These are phyloP conservation scores for Niveomyces coronatus DNA, from an alignment of 2,329 filamentous ascomycete species.

Conservation along the genomic window DNA sequence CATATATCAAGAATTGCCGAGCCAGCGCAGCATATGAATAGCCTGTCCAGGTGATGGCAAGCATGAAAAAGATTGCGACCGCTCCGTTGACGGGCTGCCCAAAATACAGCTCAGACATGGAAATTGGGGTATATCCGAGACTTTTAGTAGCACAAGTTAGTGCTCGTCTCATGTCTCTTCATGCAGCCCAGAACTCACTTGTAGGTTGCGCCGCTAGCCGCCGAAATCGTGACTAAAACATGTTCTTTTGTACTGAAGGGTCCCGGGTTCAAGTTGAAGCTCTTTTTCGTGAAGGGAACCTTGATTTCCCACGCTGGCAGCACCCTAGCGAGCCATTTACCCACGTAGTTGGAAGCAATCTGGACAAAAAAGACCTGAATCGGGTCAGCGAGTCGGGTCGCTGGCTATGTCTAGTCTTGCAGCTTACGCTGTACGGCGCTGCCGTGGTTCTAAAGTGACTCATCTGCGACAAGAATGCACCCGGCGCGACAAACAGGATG, in stretches of 20 bases:
- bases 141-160: not conserved
- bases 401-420: too few relatives aligned
- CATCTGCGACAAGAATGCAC: conserved; percentile 47
- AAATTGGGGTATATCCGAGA: conserved; percentile 39
- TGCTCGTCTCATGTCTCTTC: not conserved
- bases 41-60: conserved; percentile 44
- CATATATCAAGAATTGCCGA: conserved; percentile 46
- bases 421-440: conserved; percentile 43
- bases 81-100: conserved; percentile 39
- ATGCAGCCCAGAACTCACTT: conserved; percentile 19
- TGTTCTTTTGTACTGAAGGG: conserved; percentile 49
- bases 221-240: conserved; percentile 44
- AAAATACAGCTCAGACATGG: conserved; percentile 47
- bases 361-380: conserved; percentile 43
- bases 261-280: conserved; percentile 44
- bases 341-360: conserved; percentile 45
- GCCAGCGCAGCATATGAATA: conserved; percentile 50
- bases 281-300: conserved; percentile 35
- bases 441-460: conserved; percentile 46
- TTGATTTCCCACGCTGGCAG: conserved; percentile 37
- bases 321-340: conserved; percentile 39
- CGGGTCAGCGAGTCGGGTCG: not conserved
- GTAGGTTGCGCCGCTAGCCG: conserved; percentile 41
- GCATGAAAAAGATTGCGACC: conserved; percentile 50
- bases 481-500: conserved; percentile 44